A percentile compares a stretch with the other conserved stretches of the same genome.
Conservation (phyloP, 2,329 filamentous ascomycete species). For the Colletotrichum scovillei region DNA sequence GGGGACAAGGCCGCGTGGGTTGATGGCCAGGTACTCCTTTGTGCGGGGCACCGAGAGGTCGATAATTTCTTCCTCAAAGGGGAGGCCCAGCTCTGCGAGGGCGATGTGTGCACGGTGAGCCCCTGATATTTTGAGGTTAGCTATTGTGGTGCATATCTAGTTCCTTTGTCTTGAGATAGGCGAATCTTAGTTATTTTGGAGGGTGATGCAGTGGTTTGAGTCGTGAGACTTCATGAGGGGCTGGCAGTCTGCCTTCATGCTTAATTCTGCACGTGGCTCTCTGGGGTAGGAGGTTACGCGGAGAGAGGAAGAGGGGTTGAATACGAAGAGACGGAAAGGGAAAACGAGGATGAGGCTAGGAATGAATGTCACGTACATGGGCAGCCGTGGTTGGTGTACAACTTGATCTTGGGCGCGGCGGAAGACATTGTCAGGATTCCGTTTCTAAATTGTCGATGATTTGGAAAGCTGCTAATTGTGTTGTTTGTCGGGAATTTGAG, state of each 20-base stretch:
- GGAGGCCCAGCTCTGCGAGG: constrained; percentile 72
- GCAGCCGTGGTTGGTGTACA: constrained; percentile 78
- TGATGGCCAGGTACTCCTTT: constrained; percentile 79
- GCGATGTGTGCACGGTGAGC: constrained; percentile 82
- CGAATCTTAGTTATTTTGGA: too few species aligned
- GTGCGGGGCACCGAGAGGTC: constrained; percentile 77
- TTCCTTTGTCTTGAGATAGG: too few species aligned
- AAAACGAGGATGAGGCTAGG: too few species aligned
- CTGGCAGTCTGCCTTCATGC: neutral
- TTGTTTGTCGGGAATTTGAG: neutral
- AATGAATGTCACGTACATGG: constrained; percentile 60
- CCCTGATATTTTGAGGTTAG: constrained; percentile 44
- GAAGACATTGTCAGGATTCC: constrained; percentile 9
- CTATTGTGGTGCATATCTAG: too few species aligned
- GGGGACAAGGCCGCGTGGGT: constrained; percentile 83
- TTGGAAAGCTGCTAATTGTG: too few species aligned
- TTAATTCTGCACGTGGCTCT: neutral
- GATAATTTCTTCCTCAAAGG: constrained; percentile 78
- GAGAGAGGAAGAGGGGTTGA: too few species aligned
- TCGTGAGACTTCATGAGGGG: too few species aligned
- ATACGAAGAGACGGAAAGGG: neutral
- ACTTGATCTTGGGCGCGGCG: constrained; percentile 62
- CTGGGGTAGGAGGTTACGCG: neutral
- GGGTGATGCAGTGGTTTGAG: too few species aligned
- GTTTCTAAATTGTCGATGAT: neutral